These are phyloP conservation scores for Cytospora paraplurivora DNA, from an alignment of 2,329 filamentous ascomycete genomes.

Conservation along the genomic window DNA sequence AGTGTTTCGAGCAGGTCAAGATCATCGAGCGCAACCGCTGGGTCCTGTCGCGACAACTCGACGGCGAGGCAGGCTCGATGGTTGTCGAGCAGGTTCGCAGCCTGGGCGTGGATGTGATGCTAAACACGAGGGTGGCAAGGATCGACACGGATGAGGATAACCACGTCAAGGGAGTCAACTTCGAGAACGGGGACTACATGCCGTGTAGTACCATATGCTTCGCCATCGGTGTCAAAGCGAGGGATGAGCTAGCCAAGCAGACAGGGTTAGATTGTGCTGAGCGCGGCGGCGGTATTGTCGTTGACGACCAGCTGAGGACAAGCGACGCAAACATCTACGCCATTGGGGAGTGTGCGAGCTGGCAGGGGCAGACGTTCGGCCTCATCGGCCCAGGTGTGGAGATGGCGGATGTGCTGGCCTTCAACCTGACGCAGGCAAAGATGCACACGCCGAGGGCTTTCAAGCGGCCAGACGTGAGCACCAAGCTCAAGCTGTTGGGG, in stretches of 20 bases:
- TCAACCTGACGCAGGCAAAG: constrained; percentile 85
- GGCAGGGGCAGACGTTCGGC: constrained; percentile 83
- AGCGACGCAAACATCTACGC: constrained; percentile 76
- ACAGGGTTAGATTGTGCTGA: constrained; percentile 73
- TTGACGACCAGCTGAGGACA: constrained; percentile 68
- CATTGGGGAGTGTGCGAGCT: constrained; percentile 88
- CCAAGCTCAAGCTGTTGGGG: constrained; percentile 85
- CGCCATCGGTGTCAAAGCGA: constrained; percentile 80
- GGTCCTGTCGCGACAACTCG: constrained; percentile 81
- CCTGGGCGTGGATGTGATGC: constrained; percentile 78
- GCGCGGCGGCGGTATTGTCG: constrained; percentile 74
- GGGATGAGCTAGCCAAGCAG: constrained; percentile 73
- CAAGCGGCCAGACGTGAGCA: constrained; percentile 84
- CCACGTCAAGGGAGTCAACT: constrained; percentile 71
- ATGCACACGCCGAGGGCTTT: constrained; percentile 70
- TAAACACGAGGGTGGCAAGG: constrained; percentile 72
- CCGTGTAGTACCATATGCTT: constrained; percentile 84
- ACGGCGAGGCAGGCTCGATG: constrained; percentile 77
- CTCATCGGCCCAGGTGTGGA: constrained; percentile 88
- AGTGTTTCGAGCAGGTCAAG: constrained; percentile 72
- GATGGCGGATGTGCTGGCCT: constrained; percentile 89
- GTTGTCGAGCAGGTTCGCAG: constrained; percentile 78
- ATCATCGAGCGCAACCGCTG: constrained; percentile 81
- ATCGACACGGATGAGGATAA: constrained; percentile 70
- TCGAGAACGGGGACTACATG: constrained; percentile 79